phyloP scores from a whole-genome alignment of 2,329 filamentous ascomycete genomes.

The Lasiodiplodia sp. region DNA sequence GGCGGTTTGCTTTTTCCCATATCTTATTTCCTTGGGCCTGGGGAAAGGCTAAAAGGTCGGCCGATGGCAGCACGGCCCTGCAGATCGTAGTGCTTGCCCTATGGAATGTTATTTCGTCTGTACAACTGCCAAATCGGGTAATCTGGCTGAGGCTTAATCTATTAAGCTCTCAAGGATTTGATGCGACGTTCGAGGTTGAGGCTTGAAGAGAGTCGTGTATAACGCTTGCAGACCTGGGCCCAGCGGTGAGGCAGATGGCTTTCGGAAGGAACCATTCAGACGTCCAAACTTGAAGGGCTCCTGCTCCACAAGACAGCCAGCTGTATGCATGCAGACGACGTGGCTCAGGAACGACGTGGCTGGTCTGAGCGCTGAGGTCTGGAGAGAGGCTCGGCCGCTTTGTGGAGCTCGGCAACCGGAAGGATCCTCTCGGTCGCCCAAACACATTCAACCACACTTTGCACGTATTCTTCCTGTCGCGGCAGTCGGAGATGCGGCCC shows the following conservation, averaged over 20 bases:
- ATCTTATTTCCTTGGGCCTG: not conserved
- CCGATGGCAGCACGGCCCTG: not conserved
- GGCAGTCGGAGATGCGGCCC: not conserved
- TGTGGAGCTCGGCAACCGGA: slow-evolving; percentile 5
- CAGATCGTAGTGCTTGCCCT: slow-evolving; percentile 5
- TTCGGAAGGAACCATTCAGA: slow-evolving; percentile 18
- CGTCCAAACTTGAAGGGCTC: not conserved
- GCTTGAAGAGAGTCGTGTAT: not conserved
- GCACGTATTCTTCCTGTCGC: no score
- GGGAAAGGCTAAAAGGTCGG: slow-evolving; percentile 4
- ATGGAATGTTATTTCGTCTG: not conserved
- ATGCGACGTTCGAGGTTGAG: slow-evolving; percentile 13
- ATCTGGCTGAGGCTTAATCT: not conserved
- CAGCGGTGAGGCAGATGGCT: no score
- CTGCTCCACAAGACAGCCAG: not conserved
- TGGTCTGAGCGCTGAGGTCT: not conserved
- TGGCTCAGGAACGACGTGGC: not conserved
- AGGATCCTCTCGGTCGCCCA: slow-evolving; percentile 5
- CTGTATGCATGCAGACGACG: no score
- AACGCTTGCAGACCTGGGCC: not conserved
- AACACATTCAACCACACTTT: not conserved
- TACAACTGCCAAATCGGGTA: not conserved
- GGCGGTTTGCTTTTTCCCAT: not conserved
- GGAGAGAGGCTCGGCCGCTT: not conserved
- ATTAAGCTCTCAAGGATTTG: slow-evolving; percentile 6